Evolutionary conservation across 352 stramenopile species (phyloP).

Genomic region (Pythium inflatum): DNA sequence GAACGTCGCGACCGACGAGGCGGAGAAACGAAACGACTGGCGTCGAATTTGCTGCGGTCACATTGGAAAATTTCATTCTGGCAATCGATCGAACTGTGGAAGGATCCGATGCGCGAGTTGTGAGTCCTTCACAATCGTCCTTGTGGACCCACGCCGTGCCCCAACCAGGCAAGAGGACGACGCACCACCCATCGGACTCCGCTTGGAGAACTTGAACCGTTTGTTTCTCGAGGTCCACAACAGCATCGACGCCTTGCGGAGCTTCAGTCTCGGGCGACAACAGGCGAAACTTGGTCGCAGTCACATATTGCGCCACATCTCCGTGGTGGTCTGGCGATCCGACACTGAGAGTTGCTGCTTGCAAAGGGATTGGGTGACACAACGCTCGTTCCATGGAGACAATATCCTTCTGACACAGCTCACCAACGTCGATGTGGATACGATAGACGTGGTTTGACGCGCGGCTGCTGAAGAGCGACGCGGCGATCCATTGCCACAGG

Average conservation of each 20-base stretch:
- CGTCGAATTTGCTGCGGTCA: neutral
- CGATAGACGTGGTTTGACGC: neutral
- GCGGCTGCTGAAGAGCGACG: conserved; percentile 2
- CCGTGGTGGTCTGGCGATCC: neutral
- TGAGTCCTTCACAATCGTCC: neutral
- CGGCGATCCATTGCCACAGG: conserved; percentile 17
- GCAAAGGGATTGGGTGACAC: neutral
- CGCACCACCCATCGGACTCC: neutral
- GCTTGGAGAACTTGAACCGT: neutral
- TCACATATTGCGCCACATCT: no score
- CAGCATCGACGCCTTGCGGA: neutral
- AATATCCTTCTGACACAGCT: conserved; percentile 1
- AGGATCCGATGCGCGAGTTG: neutral
- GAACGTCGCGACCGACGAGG: conserved; percentile 1
- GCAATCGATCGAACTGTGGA: neutral
- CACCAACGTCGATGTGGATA: neutral
- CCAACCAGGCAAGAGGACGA: conserved; percentile 9
- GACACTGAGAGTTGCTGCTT: neutral
- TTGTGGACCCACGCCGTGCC: conserved; percentile 7
- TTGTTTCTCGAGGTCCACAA: neutral
- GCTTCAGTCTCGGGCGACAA: neutral
- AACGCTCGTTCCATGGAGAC: neutral
- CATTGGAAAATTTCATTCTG: neutral
- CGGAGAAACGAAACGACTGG: conserved; percentile 8
- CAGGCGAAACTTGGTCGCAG: conserved; percentile 9